Conservation (phyloP, 805 yeast species). For the Yarrowia alimentaria region DNA sequence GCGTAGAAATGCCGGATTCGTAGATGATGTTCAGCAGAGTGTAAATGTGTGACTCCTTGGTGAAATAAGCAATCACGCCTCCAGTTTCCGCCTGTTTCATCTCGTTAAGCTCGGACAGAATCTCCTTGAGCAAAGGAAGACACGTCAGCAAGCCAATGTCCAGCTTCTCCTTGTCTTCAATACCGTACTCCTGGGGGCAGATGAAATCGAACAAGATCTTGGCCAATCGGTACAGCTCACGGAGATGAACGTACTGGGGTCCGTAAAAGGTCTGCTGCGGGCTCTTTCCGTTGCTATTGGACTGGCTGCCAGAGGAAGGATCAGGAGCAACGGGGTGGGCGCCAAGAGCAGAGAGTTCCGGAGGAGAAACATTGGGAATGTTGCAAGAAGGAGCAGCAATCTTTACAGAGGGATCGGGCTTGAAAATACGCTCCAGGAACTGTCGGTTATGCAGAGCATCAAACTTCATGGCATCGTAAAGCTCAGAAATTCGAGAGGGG, state of each 20-base stretch:
- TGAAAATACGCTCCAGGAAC: constrained; percentile 78
- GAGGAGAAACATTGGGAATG: constrained; percentile 31
- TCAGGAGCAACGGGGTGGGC: constrained; percentile 14
- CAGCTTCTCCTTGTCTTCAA: constrained; percentile 88
- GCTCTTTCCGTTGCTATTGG: constrained; percentile 4
- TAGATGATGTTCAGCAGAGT: constrained; percentile 86
- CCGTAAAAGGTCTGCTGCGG: constrained; percentile 58
- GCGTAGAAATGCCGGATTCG: constrained; percentile 92
- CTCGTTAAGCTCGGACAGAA: constrained; percentile 71
- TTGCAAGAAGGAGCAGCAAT: constrained; percentile 33
- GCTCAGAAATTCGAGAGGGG: constrained; percentile 93
- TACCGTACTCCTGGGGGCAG: constrained; percentile 98
- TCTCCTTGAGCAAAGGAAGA: constrained; percentile 86
- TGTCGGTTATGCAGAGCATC: constrained; percentile 95
- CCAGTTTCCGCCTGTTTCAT: constrained; percentile 80
- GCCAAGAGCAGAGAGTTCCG: constrained; percentile 11
- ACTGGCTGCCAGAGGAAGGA: constrained; percentile 39
- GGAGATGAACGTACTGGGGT: constrained; percentile 69
- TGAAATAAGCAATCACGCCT: constrained; percentile 87
- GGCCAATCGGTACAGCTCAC: constrained; percentile 86
- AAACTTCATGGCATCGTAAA: constrained; percentile 97
- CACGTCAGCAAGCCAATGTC: constrained; percentile 95
- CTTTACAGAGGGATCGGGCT: constrained; percentile 49
- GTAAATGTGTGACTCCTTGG: constrained; percentile 96
- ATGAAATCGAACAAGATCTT: constrained; percentile 94